Evolutionary conservation across 495 filamentous ascomycete species (phyloP), one percentile per base, ranked within the genome.

Genomic region (Wilcoxina mikolae): DNA sequence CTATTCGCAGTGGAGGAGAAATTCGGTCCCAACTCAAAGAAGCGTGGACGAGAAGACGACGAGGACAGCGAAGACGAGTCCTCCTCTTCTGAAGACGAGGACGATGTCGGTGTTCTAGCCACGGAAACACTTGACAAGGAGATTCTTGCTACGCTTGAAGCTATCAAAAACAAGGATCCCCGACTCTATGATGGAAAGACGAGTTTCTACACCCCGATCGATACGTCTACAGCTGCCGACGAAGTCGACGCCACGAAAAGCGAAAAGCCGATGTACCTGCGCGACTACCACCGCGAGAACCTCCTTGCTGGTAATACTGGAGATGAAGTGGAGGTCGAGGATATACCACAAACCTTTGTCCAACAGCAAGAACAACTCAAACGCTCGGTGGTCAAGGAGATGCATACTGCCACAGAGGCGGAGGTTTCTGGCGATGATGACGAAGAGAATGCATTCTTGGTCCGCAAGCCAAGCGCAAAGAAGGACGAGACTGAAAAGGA

Each of bases 271-370:
- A 82, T 98, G 73, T 86, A 79, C 53, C 73, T 98, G 49, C 77
- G 75, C 57, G 87, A 96, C 65, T 98, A 95, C 65, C 91, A 98
- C 60, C 78, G 87, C 43, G 78, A 84, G 67, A 90, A 90, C 54
- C 73, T 95, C 9, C 62, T 98, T 42, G 70, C 70, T n/a, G 82
- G 76, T 38, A 73, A 73, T 25, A 71, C 75, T 23, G 71, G 71
- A 3, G 77, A 77, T n/a, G 75, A 78, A 0, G 76, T 78, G 20
- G 68, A 69, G 43, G 71, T 73, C 24, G 58, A 56, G 27, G 58
- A 69, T 12, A 68, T 71, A 1, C 77, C 80, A 12, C 74, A 70
- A 58, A 90, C 88, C 23, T 95, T 91, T 62, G 77, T 73, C 10
- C 78, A 95, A 63, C 85, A 95, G 68, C 91, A 95, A 60, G 83